Evolutionary conservation across 257 asterid species (phyloP), one percentile per base, ranked within the genome.

Genomic region (Cruciata laevipes): DNA sequence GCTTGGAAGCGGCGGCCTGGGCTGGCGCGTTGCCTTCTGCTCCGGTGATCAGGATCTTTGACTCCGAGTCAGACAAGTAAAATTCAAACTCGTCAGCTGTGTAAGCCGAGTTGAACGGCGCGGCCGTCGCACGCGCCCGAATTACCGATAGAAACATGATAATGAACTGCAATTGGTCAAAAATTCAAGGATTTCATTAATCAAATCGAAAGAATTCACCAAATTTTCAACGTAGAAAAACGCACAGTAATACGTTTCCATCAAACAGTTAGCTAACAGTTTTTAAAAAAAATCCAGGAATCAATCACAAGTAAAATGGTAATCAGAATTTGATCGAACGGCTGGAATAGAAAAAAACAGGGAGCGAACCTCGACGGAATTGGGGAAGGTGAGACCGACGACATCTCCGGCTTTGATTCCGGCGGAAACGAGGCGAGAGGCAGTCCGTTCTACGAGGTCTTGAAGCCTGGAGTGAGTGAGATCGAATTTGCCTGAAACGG

Each of bases 21-120:
- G 96, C 99, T 62, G 84, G 88, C 69, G 85, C 86, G 71, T 88
- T 94, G 61, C 99, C 99, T 80, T 88, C 96, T 64, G 81, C 72
- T 1, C 95, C 76, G 20, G 95, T 87, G 65, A 94, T 59, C 8
- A 94, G 63, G 30, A 94, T 72, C 74, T 85, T 90, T 2, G 99
- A 90, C 73, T 84, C 96, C 0, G 99, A 88, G 72, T 94, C 99
- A 0, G 96, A 88, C 44, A 94, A 57, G 76, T 94, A 94, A 73
- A 90, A 94, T 68, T 87, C 96, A 78, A 94, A 90, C 70, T 94
- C 99, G 31, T 94, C 99, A 6, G 75, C 81, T n/a, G 97, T 90
- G 86, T 94, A 94, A n/a, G 97, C 97, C n/a, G 95, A 69, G 72
- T 94, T 94, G 60, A 94, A 81, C 49, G 99, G 99, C 61, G 96